These are phyloP conservation scores for Fusarium pseudonygamai DNA, from an alignment of 2,329 filamentous ascomycete genomes.

Conservation along the genomic window DNA sequence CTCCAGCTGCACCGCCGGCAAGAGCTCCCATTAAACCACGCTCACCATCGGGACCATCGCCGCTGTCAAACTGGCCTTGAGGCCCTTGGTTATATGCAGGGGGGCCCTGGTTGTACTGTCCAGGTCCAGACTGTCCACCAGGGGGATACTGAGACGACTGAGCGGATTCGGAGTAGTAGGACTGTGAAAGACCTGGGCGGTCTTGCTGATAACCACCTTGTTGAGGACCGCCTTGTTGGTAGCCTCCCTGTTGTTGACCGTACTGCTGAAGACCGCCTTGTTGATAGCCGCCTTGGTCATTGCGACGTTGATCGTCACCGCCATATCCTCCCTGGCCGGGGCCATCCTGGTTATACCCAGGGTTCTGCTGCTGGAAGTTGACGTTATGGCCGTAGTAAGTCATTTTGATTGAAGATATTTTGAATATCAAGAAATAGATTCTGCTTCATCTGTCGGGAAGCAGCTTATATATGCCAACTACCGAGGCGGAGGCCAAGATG, in stretches of 20 bases:
- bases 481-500: neutral
- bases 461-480: constrained; percentile 10
- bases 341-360: constrained; percentile 1
- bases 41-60: constrained; percentile 48
- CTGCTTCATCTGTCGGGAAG: neutral
- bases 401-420: neutral
- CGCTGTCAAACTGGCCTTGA: constrained; percentile 1
- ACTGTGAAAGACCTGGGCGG: constrained; percentile 10
- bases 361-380: constrained; percentile 17
- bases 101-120: constrained; percentile 1
- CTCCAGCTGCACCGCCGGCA: constrained; percentile 53
- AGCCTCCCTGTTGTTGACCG: constrained; percentile 1
- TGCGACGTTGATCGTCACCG: constrained; percentile 13
- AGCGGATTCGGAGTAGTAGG: constrained; percentile 15
- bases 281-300: constrained; percentile 8
- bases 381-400: constrained; percentile 23
- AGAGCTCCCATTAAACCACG: constrained; percentile 53
- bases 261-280: neutral
- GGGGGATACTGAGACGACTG: constrained; percentile 15
- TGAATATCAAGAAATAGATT: neutral
- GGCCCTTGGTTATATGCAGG: neutral
- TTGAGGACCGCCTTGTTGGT: neutral
- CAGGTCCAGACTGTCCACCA: neutral
- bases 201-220: constrained; percentile 5
- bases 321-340: constrained; percentile 5